Percentiles rank a stretch among this genome's conserved stretches.
Conservation (phyloP, 129 eudicot species). For the Glebionis coronaria region DNA sequence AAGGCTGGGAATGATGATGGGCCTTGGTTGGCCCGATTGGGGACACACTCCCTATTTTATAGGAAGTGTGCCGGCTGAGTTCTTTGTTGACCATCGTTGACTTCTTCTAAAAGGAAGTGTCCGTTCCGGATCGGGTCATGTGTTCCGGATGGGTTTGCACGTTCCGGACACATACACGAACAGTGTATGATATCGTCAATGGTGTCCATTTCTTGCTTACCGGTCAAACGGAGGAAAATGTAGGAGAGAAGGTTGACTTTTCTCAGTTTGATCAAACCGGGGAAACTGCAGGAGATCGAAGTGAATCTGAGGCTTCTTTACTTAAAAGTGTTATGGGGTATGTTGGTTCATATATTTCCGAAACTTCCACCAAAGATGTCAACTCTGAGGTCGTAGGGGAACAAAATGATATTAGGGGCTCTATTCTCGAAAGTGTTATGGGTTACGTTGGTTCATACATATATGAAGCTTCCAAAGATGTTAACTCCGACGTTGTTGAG, state of each 20-base stretch:
- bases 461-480: constrained; percentile 31
- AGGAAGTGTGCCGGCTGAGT: too few species aligned
- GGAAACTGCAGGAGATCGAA: constrained; percentile 24
- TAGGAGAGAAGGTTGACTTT: constrained; percentile 15
- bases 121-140: too few species aligned
- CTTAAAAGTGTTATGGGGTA: constrained; percentile 31
- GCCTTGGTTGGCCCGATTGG: too few species aligned
- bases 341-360: constrained; percentile 36
- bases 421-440: constrained; percentile 30
- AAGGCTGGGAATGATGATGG: too few species aligned
- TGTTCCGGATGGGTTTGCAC: too few species aligned
- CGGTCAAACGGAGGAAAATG: constrained; percentile 32
- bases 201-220: constrained; percentile 58
- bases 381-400: constrained; percentile 29
- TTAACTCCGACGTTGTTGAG: constrained; percentile 31
- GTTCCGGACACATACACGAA: too few species aligned
- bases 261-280: constrained; percentile 35
- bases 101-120: too few species aligned
- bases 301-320: constrained; percentile 19
- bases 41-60: too few species aligned
- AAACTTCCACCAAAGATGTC: constrained; percentile 26
- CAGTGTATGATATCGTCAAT: constrained; percentile 66
- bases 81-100: too few species aligned
- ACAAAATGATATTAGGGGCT: constrained; percentile 23
- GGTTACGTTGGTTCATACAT: constrained; percentile 33